These are phyloP conservation scores for Chondrus crispus DNA, from an alignment of 23 red algal species.

Conservation along the genomic window DNA sequence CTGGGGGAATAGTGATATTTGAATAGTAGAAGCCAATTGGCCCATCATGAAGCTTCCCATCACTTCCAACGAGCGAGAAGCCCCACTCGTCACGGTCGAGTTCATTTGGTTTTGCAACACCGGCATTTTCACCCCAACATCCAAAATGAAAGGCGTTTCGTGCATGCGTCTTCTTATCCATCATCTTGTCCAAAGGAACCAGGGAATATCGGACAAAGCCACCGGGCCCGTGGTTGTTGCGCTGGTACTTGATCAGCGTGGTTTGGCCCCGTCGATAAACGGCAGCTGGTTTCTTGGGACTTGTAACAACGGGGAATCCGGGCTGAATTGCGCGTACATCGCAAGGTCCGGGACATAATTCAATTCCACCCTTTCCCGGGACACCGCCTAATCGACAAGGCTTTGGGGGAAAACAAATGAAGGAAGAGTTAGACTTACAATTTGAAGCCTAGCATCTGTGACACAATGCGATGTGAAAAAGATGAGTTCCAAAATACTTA, in stretches of 20 bases:
- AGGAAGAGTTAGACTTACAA: neutral
- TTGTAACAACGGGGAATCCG: neutral
- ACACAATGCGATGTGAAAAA: neutral
- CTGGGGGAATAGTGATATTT: constrained; percentile 44
- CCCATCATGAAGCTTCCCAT: neutral
- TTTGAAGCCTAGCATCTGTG: neutral
- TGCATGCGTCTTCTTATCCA: neutral
- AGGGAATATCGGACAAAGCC: constrained; percentile 57
- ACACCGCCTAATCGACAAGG: neutral
- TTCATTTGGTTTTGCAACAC: neutral
- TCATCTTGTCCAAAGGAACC: constrained; percentile 19
- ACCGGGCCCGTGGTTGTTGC: constrained; percentile 46
- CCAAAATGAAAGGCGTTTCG: constrained; percentile 41
- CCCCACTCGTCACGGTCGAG: neutral
- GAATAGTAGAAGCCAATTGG: constrained; percentile 25
- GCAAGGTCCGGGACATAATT: neutral
- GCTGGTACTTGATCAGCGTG: neutral
- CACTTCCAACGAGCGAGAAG: constrained; percentile 11
- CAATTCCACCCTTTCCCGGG: neutral
- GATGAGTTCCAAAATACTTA: neutral
- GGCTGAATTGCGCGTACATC: neutral
- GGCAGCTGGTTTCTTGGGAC: neutral
- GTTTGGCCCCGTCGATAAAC: neutral
- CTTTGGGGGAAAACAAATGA: neutral
- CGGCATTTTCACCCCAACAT: constrained; percentile 47